Base-by-base conservation (phyloP, 805 yeast genomes). In the Kodamaea jinghongensis region DNA sequence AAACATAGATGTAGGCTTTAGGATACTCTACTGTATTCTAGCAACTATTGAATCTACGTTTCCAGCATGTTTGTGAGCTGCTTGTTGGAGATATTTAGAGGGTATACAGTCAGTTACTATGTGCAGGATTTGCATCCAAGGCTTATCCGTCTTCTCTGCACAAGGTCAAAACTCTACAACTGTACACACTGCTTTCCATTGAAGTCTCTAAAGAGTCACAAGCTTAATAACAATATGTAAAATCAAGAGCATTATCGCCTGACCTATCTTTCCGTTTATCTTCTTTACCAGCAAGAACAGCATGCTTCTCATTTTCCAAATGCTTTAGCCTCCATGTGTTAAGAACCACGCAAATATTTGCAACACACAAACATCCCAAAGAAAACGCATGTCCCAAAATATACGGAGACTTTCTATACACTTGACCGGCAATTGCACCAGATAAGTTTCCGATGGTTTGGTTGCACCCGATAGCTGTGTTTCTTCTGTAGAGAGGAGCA, bases 391-490 rank as follows among this genome's bases (percentile, higher is more conserved):
- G 63, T 2, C 76, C 75, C 20, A 68, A 50, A 10, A 41, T 48
- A 42, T 63, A 71, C 3, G 73, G 72, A 3, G 73, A 50, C 6
- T 50, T 46, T 26, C 67, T 51, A 52, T 70, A 72, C 16, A 71
- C 63, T 47, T 70, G 75, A 17, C 70, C 69, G 25, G 69, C 65
- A 43, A 71, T 55, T 3, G 65, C 70, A 38, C 78, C 78, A 4
- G 76, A 61, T 17, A 65, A 42, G 45, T 73, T 73, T 6, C 76
- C 77, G 12, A 71, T 42, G 2, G 71, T 58, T 47, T 69, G 75
- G 38, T 73, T 68, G 26, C 58, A 38, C 7, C 71, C 75, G 35
- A 71, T 50, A 4, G 71, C 63, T 3, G 73, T 59, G 6, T 71
- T 67, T 50, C 75, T 60, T 39, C 65, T 65, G 53, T 62, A 70